Evolutionary conservation across 2,329 filamentous ascomycete genomes (phyloP).

Genomic region (Stachybotrys elegans): DNA sequence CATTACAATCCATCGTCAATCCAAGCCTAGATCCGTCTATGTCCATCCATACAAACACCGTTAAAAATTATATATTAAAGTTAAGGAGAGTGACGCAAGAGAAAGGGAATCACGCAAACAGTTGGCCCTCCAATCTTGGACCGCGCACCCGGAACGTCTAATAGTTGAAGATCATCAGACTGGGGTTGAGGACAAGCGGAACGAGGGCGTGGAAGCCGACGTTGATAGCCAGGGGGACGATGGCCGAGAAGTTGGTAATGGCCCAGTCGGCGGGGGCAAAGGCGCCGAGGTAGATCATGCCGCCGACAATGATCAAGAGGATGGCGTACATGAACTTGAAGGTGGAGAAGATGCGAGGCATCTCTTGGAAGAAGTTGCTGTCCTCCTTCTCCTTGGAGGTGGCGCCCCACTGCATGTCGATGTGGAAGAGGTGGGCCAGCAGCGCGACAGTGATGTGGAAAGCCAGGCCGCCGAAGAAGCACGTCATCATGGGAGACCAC

Average conservation of each 20-base stretch:
- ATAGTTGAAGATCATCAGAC: conserved; percentile 44
- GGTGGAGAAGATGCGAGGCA: conserved; percentile 47
- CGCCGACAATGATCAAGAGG: conserved; percentile 38
- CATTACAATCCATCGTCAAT: too few relatives aligned
- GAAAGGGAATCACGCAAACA: too few relatives aligned
- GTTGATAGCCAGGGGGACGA: conserved; percentile 55
- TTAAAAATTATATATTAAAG: too few relatives aligned
- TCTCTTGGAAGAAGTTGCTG: conserved; percentile 51
- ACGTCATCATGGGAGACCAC: conserved; percentile 52
- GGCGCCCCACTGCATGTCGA: conserved; percentile 46
- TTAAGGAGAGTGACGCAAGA: too few relatives aligned
- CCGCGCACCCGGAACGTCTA: too few relatives aligned
- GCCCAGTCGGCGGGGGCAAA: conserved; percentile 48
- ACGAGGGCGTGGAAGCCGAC: conserved; percentile 40
- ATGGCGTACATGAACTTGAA: conserved; percentile 49
- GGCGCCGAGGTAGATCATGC: conserved; percentile 44
- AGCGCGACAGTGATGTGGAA: conserved; percentile 36
- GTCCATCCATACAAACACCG: too few relatives aligned
- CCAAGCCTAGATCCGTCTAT: too few relatives aligned
- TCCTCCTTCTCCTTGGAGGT: conserved; percentile 54
- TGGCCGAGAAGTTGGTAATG: conserved; percentile 52
- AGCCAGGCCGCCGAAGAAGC: conserved; percentile 39
- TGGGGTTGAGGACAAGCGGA: conserved; percentile 57
- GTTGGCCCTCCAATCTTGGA: too few relatives aligned
- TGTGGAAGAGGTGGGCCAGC: conserved; percentile 35